Base-by-base conservation (phyloP, 805 yeast species). In the Candida morakotiae region DNA sequence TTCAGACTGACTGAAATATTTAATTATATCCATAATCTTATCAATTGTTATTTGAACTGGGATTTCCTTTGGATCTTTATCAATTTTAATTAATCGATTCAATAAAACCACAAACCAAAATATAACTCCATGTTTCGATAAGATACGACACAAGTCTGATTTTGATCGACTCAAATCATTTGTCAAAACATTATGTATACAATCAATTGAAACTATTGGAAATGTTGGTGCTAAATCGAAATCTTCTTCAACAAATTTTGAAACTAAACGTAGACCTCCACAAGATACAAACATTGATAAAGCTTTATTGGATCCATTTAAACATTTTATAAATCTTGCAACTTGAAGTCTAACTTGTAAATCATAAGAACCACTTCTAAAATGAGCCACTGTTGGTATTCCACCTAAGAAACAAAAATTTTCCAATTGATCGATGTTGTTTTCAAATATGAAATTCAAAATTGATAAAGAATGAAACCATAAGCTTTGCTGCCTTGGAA, bases 161-260 rank as follows among this genome's bases (percentile, higher is more conserved):
- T 67, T 64, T 19, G 70, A 60, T 18, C 69, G 46, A 2, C 65
- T 52, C 32, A 68, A 52, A 28, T 60, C 62, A 16, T 56, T 55
- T 15, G 62, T 49, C 32, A 71, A 50, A 3, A 68, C 52, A 19
- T 47, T 56, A 39, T 58, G 56, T 13, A 69, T 55, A 25, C 63
- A 53, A 15, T 67, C 62, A 16, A 69, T 57, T 3, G 70, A 50
- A 13, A 60, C 62, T 8, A 60, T 36, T 2, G 73, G 63, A 38
- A 69, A 58, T 13, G 54, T 58, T 0, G 70, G 73, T 3, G 59
- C 49, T 1, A 54, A 28, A 28, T 62, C 69, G 36, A 63, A 62
- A 41, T 71, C 75, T 37, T 67, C 75, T 38, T 71, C 75, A 3
- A 72, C 58, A 42, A 73, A 67, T 26, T 67, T 65, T 1, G 71